Evolutionary conservation across 768 basidiomycete species (phyloP).

Genomic region (Hygrophorus russula): DNA sequence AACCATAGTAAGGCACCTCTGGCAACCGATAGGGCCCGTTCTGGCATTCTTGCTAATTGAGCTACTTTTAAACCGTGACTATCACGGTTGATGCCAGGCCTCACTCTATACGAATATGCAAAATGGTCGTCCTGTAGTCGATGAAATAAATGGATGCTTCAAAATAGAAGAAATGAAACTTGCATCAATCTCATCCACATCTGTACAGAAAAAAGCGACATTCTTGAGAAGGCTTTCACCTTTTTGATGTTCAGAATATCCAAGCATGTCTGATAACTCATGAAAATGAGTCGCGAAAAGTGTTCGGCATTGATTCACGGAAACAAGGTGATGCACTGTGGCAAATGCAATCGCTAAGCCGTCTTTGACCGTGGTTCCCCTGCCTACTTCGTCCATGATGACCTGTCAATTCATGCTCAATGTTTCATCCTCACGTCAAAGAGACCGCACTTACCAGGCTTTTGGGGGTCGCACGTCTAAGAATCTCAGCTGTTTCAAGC

Average conservation of each 20-base stretch:
- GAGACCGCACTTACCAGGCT: constrained; percentile 56
- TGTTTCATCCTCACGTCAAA: neutral
- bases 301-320: constrained; percentile 65
- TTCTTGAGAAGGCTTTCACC: constrained; percentile 40
- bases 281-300: constrained; percentile 99
- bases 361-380: constrained; percentile 88
- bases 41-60: constrained; percentile 75
- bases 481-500: constrained; percentile 88
- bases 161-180: constrained; percentile 14
- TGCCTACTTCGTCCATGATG: constrained; percentile 99
- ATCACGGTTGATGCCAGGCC: constrained; percentile 77
- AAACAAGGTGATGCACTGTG: constrained; percentile 69
- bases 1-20: constrained; percentile 34
- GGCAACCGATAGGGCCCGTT: constrained; percentile 48
- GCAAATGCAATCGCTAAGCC: constrained; percentile 93
- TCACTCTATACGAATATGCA: constrained; percentile 72
- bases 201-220: constrained; percentile 83
- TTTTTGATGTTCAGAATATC: constrained; percentile 33
- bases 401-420: constrained; percentile 37
- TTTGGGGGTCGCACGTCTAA: constrained; percentile 67
- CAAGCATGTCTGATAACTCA: constrained; percentile 80
- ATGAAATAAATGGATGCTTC: neutral
- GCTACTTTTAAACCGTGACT: constrained; percentile 91
- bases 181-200: constrained; percentile 70
- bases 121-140: constrained; percentile 59